Percentiles rank a stretch among this genome's conserved stretches.
Evolutionary conservation across 257 asterid species (phyloP).

Genomic region (Capsicum pubescens): DNA sequence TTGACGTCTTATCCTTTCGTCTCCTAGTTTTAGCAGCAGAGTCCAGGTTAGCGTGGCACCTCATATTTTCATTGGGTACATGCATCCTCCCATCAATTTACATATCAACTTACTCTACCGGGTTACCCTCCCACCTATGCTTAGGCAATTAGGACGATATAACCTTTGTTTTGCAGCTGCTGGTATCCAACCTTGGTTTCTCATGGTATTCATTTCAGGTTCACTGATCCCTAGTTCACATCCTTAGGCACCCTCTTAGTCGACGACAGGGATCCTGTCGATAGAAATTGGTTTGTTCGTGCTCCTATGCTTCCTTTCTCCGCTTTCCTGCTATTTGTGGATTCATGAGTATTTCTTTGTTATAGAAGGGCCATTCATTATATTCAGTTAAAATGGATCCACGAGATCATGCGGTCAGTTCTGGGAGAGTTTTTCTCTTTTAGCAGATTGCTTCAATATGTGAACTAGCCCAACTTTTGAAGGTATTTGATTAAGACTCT

Average conservation of each 20-base stretch:
- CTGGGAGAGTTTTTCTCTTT: neutral
- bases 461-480: neutral
- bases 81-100: conserved; percentile 12
- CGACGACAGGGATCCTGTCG: neutral
- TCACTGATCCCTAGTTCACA: neutral
- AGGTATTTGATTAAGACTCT: neutral
- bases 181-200: neutral
- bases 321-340: neutral
- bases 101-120: neutral
- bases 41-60: neutral
- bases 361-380: neutral
- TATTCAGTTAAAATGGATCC: conserved; percentile 6
- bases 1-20: neutral
- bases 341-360: neutral
- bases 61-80: neutral
- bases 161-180: neutral
- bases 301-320: neutral
- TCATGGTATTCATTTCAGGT: neutral
- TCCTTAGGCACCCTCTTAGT: neutral
- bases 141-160: neutral
- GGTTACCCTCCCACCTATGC: neutral
- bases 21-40: neutral
- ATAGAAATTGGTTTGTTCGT: neutral
- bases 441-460: neutral
- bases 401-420: neutral